Evolutionary conservation across 208 protist species (phyloP), one percentile per base, ranked within the genome.

Genomic region (Leishmania amazonensis): DNA sequence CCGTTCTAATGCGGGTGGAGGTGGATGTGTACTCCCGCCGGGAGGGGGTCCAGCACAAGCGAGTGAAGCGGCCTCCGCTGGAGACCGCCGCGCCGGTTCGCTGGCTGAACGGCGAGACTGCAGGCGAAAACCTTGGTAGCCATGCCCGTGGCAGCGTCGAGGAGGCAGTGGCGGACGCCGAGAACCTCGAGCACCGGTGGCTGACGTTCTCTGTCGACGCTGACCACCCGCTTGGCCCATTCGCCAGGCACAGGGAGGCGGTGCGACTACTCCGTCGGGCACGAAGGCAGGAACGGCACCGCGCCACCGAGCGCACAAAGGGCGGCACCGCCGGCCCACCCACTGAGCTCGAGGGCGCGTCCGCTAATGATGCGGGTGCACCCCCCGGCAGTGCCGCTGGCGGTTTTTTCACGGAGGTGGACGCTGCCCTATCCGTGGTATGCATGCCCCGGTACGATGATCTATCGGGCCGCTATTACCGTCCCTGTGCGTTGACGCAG

Each of bases 391-490:
- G 9, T 38, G 75, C 60, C 47, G 40, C 19, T 17, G 65, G 73
- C 51, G 28, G 35, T 38, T n/a, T 3, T 13, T 45, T 28, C 5
- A 64, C n/a, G 35, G 73, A 54, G 42, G 76, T 84, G 68, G 70
- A 86, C n/a, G 74, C 74, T 28, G 80, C 54, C 1, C 73, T 91
- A 38, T 19, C 76, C 68, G 24, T 83, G 45, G 83, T 84, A 62
- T 93, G 90, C 83, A 45, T 68, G 68, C 83, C 90, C 31, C 83
- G 87, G 4, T 76, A 83, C 40, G 88, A 91, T 72, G 77, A 73
- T 28, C 83, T 93, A 5, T 80, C 86, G 1, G 84, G 85, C 28
- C 79, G 75, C 19, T 88, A 82, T 76, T 93, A 90, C 81, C 85
- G 78, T 17, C 90, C 87, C 53, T 93, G 90, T 58, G 60, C 73